phyloP scores from a whole-genome alignment of 2,329 filamentous ascomycete species.

The Phialemoniopsis sp. region DNA sequence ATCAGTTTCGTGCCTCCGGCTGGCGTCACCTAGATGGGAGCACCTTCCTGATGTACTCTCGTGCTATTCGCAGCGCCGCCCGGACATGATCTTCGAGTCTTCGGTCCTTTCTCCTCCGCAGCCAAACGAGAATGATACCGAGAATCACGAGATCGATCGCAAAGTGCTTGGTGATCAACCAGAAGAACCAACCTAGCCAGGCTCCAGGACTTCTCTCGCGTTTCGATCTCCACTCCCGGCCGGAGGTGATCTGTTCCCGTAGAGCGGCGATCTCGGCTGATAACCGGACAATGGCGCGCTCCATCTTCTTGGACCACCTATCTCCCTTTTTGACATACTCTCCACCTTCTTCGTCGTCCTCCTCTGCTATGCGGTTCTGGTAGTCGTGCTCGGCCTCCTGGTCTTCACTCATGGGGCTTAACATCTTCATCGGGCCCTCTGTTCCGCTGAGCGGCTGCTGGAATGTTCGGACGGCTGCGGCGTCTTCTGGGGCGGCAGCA shows the following conservation, averaged over 20 bases:
- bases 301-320: constrained; percentile 78
- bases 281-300: constrained; percentile 81
- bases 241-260: constrained; percentile 81
- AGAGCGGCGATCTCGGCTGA: constrained; percentile 90
- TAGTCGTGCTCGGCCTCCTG: constrained; percentile 61
- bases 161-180: constrained; percentile 68
- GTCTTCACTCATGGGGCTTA: constrained; percentile 83
- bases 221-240: constrained; percentile 65
- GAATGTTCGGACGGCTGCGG: constrained; percentile 38
- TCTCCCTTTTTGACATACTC: constrained; percentile 37
- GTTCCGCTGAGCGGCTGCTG: constrained; percentile 42
- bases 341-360: constrained; percentile 29
- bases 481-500: constrained; percentile 14
- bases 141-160: constrained; percentile 67
- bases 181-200: constrained; percentile 69
- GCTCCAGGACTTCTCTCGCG: constrained; percentile 60
- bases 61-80: constrained; percentile 50
- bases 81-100: constrained; percentile 71
- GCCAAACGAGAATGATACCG: constrained; percentile 63
- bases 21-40: constrained; percentile 49
- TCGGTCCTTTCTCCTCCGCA: constrained; percentile 67
- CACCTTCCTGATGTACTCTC: constrained; percentile 56
- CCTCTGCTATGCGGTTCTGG: constrained; percentile 35
- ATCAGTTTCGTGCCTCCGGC: no score
- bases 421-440: constrained; percentile 60